Conservation (phyloP, 140 eudicot genomes). For the Senecio squalidus region DNA sequence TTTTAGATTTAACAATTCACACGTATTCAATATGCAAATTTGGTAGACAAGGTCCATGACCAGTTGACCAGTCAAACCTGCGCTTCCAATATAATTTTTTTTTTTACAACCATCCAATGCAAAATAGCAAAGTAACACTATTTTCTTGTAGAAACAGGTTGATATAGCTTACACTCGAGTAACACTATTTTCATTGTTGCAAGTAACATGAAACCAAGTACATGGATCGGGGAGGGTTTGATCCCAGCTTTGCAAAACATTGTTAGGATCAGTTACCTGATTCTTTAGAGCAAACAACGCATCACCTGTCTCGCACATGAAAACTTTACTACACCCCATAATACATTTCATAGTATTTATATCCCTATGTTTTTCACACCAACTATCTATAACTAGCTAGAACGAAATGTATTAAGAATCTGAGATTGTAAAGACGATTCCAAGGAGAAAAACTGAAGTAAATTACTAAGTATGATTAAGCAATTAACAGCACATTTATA, state of each 20-base stretch:
- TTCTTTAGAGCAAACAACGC: slow-evolving; percentile 54
- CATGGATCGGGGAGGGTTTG: slow-evolving; percentile 67
- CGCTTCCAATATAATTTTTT: slow-evolving; percentile 79
- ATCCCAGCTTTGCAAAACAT: slow-evolving; percentile 77
- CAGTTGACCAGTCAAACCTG: slow-evolving; percentile 67
- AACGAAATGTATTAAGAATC: no score
- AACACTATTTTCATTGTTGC: slow-evolving; percentile 49
- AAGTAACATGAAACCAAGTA: slow-evolving; percentile 67
- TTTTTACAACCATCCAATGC: background rate
- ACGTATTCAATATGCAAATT: background rate
- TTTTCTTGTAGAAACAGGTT: background rate
- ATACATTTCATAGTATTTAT: background rate
- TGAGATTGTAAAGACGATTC: no score
- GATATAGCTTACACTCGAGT: slow-evolving; percentile 67
- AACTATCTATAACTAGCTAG: no score
- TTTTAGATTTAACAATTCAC: no score
- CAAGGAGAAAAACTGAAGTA: no score
- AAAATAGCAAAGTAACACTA: background rate
- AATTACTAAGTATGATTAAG: background rate
- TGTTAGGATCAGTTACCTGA: slow-evolving; percentile 49
- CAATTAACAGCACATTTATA: background rate
- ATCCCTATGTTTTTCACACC: background rate
- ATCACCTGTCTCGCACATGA: slow-evolving; percentile 51
- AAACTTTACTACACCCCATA: background rate
- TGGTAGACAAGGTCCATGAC: slow-evolving; percentile 50